These are phyloP conservation scores for Penicillium steckii DNA, from an alignment of 495 filamentous ascomycete genomes.

Conservation along the genomic window DNA sequence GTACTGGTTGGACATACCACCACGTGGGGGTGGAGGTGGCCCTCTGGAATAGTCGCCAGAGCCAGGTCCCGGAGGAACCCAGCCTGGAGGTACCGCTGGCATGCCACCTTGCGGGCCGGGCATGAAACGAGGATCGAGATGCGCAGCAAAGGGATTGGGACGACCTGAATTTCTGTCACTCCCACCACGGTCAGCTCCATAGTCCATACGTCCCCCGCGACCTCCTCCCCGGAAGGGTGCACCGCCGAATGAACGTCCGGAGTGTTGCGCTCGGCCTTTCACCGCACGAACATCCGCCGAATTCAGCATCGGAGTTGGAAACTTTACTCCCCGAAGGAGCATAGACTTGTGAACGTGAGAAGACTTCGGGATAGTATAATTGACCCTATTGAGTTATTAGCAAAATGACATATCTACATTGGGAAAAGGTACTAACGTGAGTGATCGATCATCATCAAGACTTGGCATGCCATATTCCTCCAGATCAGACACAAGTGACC, in stretches of 20 bases:
- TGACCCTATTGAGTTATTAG: constrained; percentile 59
- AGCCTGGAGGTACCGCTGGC: constrained; percentile 34
- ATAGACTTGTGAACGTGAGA: constrained; percentile 84
- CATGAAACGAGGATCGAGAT: constrained; percentile 51
- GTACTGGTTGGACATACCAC: constrained; percentile 30
- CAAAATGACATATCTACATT: neutral
- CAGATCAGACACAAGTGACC: constrained; percentile 64
- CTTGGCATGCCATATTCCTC: constrained; percentile 65
- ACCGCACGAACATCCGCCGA: constrained; percentile 69
- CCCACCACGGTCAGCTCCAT: constrained; percentile 26
- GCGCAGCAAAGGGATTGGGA: constrained; percentile 54
- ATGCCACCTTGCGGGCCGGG: constrained; percentile 30
- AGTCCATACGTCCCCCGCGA: constrained; percentile 54
- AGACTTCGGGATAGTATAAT: constrained; percentile 77
- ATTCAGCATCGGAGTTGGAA: constrained; percentile 67
- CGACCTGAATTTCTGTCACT: constrained; percentile 8
- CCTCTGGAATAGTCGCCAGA: constrained; percentile 36
- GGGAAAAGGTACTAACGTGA: constrained; percentile 58
- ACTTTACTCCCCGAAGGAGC: constrained; percentile 81
- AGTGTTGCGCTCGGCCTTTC: constrained; percentile 55
- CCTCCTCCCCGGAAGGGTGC: constrained; percentile 54
- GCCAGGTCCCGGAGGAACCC: constrained; percentile 37
- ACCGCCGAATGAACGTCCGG: constrained; percentile 64
- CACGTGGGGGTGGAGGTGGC: constrained; percentile 43
- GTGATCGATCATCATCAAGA: constrained; percentile 77